These are phyloP conservation scores for Debaryomyces psychrophilus DNA, from an alignment of 1,139 yeast species.

Conservation along the genomic window DNA sequence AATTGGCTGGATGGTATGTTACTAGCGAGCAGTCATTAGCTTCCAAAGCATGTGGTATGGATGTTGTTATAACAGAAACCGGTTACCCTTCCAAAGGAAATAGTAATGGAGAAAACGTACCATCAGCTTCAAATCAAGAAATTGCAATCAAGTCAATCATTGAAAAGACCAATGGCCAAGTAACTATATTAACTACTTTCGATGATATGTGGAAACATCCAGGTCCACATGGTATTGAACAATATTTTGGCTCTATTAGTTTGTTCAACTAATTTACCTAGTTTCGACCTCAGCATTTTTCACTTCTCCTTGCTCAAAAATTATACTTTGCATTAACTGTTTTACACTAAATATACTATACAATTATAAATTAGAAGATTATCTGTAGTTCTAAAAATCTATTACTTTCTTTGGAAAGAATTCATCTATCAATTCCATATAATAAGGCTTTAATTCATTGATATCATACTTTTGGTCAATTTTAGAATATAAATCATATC, in stretches of 20 bases:
- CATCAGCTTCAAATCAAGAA: conserved; percentile 68
- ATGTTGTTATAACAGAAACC: conserved; percentile 72
- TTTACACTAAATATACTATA: conserved; percentile 14
- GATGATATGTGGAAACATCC: conserved; percentile 89
- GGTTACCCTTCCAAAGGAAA: conserved; percentile 84
- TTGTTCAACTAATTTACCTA: conserved; percentile 30
- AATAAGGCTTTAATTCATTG: conserved; percentile 58
- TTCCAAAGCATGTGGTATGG: conserved; percentile 53
- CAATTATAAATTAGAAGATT: conserved; percentile 6
- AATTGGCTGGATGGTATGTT: conserved; percentile 73
- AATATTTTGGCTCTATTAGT: conserved; percentile 72
- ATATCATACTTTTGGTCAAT: conserved; percentile 51
- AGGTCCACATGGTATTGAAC: conserved; percentile 83
- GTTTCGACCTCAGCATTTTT: conserved; percentile 3
- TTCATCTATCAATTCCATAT: conserved; percentile 65
- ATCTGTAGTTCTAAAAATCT: conserved; percentile 45
- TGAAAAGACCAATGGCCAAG: conserved; percentile 56
- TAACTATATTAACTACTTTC: conserved; percentile 73
- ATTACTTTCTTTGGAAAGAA: conserved; percentile 60
- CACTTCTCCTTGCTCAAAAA: background rate
- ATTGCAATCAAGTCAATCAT: conserved; percentile 67
- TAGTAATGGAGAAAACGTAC: conserved; percentile 72
- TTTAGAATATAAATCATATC: conserved; percentile 70
- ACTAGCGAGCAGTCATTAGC: conserved; percentile 60
- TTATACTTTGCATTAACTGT: conserved; percentile 9